Evolutionary conservation across 2,329 filamentous ascomycete species (phyloP).

Genomic region (Tolypocladium nubicola): DNA sequence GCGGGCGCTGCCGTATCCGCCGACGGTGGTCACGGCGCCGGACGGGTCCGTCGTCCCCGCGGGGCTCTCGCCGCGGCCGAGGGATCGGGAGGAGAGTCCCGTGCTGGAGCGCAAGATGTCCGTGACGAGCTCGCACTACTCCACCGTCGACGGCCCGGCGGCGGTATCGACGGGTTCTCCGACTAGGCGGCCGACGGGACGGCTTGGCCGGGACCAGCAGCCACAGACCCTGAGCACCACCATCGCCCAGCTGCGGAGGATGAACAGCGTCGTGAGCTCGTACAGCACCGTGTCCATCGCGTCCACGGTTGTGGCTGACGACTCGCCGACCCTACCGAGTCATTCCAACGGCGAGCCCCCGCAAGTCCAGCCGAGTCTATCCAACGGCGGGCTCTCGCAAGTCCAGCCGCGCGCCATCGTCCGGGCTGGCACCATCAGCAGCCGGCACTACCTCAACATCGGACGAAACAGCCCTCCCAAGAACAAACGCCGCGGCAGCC

Average conservation of each 20-base stretch:
- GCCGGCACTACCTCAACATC: constrained; percentile 36
- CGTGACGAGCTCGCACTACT: constrained; percentile 16
- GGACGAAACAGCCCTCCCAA: constrained; percentile 15
- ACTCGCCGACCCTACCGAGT: constrained; percentile 26
- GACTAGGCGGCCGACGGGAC: constrained; percentile 8
- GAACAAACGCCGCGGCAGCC: constrained; percentile 7
- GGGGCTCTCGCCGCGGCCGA: constrained; percentile 15
- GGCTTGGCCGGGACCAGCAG: constrained; percentile 2
- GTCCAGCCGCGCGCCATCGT: constrained; percentile 12
- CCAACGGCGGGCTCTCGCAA: constrained; percentile 18
- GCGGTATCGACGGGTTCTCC: constrained; percentile 13
- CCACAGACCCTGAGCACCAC: constrained; percentile 25
- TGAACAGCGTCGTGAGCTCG: constrained; percentile 43
- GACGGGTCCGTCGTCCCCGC: constrained; percentile 16
- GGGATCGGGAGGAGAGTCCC: constrained; percentile 7
- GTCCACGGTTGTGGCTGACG: constrained; percentile 12
- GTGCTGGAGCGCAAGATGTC: constrained; percentile 12
- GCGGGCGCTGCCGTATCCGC: constrained; percentile 18
- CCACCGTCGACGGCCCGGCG: constrained; percentile 2
- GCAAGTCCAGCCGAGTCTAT: constrained; percentile 1
- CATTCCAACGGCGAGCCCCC: constrained; percentile 18
- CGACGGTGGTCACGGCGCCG: constrained; percentile 13
- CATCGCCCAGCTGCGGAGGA: constrained; percentile 42
- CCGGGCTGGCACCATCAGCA: constrained; percentile 23
- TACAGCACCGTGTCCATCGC: constrained; percentile 29